phyloP scores from a whole-genome alignment of 495 filamentous ascomycete genomes.

The Apodospora peruviana region DNA sequence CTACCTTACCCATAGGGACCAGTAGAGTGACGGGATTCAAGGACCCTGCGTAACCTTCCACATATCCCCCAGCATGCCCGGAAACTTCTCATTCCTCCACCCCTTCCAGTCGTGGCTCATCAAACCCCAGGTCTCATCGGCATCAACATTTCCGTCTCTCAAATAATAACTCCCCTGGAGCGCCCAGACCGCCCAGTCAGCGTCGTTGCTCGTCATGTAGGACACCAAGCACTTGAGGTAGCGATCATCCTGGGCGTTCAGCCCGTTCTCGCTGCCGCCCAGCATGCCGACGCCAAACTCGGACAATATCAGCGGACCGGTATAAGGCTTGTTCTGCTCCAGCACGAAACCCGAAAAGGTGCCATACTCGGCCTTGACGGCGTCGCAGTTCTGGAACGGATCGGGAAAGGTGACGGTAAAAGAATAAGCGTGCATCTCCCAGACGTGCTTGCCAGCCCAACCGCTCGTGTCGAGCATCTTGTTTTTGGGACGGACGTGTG shows the following conservation, averaged over 20 bases:
- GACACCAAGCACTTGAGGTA: conserved; percentile 38
- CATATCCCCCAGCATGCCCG: conserved; percentile 30
- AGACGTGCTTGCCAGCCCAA: conserved; percentile 42
- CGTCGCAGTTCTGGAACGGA: conserved; percentile 31
- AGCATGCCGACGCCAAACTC: conserved; percentile 48
- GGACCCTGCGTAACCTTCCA: conserved; percentile 40
- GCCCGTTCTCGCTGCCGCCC: conserved; percentile 26
- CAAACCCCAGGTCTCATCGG: conserved; percentile 42
- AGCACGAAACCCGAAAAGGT: conserved; percentile 40
- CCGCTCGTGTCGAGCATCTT: conserved; percentile 33
- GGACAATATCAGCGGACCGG: conserved; percentile 40
- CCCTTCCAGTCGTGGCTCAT: conserved; percentile 37
- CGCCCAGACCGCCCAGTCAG: conserved; percentile 47
- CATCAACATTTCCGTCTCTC: conserved; percentile 32
- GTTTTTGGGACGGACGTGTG: conserved; percentile 27
- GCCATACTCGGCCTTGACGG: conserved; percentile 34
- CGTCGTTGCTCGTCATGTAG: conserved; percentile 42
- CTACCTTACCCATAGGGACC: too few species aligned
- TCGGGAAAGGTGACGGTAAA: conserved; percentile 42
- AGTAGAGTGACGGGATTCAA: too few species aligned
- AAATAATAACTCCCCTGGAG: conserved; percentile 47
- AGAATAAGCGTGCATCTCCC: conserved; percentile 48
- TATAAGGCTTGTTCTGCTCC: conserved; percentile 34
- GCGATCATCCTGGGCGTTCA: conserved; percentile 27
- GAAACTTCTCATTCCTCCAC: conserved; percentile 38